Base-by-base conservation (phyloP, 2,329 filamentous ascomycete species). In the Pestalotiopsis sp. region DNA sequence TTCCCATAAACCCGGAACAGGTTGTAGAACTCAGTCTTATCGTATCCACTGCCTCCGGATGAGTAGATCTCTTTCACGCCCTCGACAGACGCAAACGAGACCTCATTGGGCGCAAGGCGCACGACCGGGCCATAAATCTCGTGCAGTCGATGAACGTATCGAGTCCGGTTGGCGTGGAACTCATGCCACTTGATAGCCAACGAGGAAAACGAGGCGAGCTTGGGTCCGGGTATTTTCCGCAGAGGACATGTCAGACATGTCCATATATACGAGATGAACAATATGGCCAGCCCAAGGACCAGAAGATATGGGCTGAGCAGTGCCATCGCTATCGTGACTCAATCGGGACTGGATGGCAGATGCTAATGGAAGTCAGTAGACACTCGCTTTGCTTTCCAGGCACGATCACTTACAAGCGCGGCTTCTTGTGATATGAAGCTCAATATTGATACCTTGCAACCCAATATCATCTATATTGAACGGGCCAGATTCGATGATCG, bases 11-110 rank as follows among this genome's bases (percentile, higher is more conserved):
- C 81, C 67, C 75, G 84, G 70, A 91, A 91, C 20, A 91, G 75
- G 69, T 88, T 79, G 72, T 91, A 91, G 71, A 90, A 90, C 67
- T 87, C 85, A 0, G 87, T 89, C 79, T 90, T 91, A 73, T 91
- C 87, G 73, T 87, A 91, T 26, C 88, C 88, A 73, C 87, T 89
- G 3, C 88, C 88, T 0, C 85, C 84, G 0, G 85, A 86, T 70
- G 84, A 83, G 76, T 91, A 91, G 59, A 90, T 90, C 77, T 89
- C 86, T 74, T 87, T 90, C 65, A 90, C 77, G 0, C 85, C 88
- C 9, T 82, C 79, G 9, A 81, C 77, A 2, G 86, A 88, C 0
- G 86, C 83, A 69, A 90, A 90, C 0, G 86, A 86, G 3, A 88
- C 84, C 76, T 91, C 88, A 68, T 84, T 83, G 0, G 88, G 88